Percentiles rank a stretch among this genome's conserved stretches.
Evolutionary conservation across 1,284 basidiomycete species (phyloP).

Genomic region (Apiotrichum porosum): DNA sequence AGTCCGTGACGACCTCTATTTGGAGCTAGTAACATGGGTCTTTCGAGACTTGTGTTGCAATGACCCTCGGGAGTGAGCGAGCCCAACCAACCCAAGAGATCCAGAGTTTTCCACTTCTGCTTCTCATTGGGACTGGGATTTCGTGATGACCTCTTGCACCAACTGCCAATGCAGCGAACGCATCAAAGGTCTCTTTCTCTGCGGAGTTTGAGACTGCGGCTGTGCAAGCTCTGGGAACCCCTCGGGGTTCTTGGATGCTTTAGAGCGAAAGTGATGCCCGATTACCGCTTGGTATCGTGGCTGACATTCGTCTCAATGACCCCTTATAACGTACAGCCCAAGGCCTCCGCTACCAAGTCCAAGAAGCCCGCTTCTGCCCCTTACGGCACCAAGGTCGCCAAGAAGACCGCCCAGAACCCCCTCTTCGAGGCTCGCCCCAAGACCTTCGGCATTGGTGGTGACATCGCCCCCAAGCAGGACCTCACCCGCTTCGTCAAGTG

Average conservation of each 20-base stretch:
- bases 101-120: too few relatives aligned
- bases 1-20: too few relatives aligned
- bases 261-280: slow-evolving; percentile 37
- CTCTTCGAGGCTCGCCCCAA: slow-evolving; percentile 86
- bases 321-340: slow-evolving; percentile 40
- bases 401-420: slow-evolving; percentile 83
- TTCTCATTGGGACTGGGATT: too few relatives aligned
- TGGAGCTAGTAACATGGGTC: too few relatives aligned
- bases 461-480: slow-evolving; percentile 85
- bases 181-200: too few relatives aligned
- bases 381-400: slow-evolving; percentile 65
- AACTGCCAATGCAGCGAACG: too few relatives aligned
- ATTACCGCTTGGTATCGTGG: slow-evolving; percentile 15
- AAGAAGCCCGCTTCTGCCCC: slow-evolving; percentile 50
- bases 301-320: slow-evolving; percentile 49
- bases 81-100: too few relatives aligned
- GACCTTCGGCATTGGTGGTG: slow-evolving; percentile 98
- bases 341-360: slow-evolving; percentile 49
- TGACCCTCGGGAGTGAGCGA: too few relatives aligned
- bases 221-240: slow-evolving; percentile 2
- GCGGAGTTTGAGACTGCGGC: not conserved
- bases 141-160: too few relatives aligned
- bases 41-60: too few relatives aligned
- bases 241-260: too few relatives aligned
- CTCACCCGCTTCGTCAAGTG: slow-evolving; percentile 98